Evolutionary conservation across 306 rosid species (phyloP).

Genomic region (Pyrus bretschneideri): DNA sequence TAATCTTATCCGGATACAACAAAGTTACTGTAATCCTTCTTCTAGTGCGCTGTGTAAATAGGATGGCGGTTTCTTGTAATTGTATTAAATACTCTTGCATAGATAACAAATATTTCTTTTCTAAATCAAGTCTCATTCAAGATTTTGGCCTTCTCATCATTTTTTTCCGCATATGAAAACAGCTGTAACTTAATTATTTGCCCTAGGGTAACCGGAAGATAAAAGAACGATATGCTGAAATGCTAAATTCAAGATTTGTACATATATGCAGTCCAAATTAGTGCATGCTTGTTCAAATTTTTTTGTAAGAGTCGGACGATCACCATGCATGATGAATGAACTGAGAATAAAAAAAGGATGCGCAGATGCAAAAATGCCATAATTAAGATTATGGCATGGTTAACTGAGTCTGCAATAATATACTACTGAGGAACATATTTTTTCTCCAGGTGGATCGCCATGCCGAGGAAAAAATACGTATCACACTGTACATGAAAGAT

Average conservation of each 20-base stretch:
- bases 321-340: not conserved
- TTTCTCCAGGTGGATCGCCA: not conserved
- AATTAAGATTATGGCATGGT: not conserved
- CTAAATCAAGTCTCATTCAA: not conserved
- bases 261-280: not conserved
- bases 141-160: not conserved
- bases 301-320: not conserved
- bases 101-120: not conserved
- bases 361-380: not conserved
- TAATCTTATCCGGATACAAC: not conserved
- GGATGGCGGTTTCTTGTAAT: not conserved
- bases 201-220: not conserved
- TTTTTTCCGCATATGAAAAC: not conserved
- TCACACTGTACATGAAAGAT: not conserved
- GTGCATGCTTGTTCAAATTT: not conserved
- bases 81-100: not conserved
- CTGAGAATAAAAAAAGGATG: not conserved
- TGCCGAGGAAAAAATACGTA: not conserved
- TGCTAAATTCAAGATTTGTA: not conserved
- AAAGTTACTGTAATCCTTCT: not conserved
- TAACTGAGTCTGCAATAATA: not conserved
- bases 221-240: not conserved
- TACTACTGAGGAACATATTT: not conserved
- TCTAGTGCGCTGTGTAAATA: not conserved
- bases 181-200: not conserved